Base-by-base conservation (phyloP, 352 stramenopile species). In the Globisporangium abappressorium region DNA sequence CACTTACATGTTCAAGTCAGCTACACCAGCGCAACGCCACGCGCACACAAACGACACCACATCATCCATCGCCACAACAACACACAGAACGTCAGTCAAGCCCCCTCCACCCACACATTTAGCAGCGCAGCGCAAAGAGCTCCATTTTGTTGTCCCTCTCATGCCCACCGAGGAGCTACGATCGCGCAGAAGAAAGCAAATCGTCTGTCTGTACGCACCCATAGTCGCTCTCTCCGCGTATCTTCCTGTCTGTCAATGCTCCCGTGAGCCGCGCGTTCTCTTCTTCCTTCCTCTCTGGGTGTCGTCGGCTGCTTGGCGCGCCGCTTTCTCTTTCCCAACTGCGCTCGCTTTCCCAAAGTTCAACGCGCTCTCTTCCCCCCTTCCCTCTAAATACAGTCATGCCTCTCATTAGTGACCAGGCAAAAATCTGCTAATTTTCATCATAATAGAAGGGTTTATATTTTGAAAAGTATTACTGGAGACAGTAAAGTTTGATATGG, bases 1-100 rank as follows among this genome's bases (percentile, higher is more conserved):
- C 15, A 43, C 55, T 43, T 60, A 60, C 55, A 60, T 60, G 30
- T 60, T 60, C 55, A 46, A 46, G 26, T 60, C 55, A 46, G 55
- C 55, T 60, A 30, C 43, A 22, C 20, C 43, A 51, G 18, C 43
- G 18, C 5, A 6, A 28, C 55, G 7, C 15, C 55, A 43, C 11
- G 20, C 54, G 12, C 54, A 43, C 28, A 34, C 54, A 36, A 12
- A 1, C 20, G 38, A 26, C 20, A 46, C 18, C 28, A 26, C 15
- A 18, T 22, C 18, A 26, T 33, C 46, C 20, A 33, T 33, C 22
- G 6, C 49, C 22, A 28, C n/a, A 24, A 43, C 8, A 41, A 18
- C 11, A 4, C 53, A 58, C 12, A 20, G 4, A 46, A 7, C 1
- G 55, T 60, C 26, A 60, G 55, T 20, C 30, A 18, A 51, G 18